These are phyloP conservation scores for Collybia sp. DNA, from an alignment of 768 basidiomycete genomes.

Conservation along the genomic window DNA sequence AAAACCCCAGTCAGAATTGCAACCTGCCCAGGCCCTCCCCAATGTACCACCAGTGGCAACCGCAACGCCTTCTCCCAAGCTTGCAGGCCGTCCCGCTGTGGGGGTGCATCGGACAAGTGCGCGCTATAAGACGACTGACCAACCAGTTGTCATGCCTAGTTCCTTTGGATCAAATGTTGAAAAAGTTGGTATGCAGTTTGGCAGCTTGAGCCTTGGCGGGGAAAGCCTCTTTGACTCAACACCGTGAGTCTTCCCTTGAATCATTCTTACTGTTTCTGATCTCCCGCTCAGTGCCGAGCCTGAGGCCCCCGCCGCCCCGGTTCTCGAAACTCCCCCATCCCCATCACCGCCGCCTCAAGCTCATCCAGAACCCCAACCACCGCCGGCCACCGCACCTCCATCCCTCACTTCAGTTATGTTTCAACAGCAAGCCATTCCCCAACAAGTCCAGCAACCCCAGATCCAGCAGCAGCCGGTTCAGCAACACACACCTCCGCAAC, in stretches of 20 bases:
- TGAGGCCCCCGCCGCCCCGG: conserved; percentile 27
- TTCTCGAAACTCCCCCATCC: conserved; percentile 19
- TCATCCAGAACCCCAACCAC: conserved; percentile 25
- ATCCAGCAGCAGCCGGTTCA: conserved; percentile 13
- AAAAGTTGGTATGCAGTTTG: conserved; percentile 88
- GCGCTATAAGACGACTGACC: conserved; percentile 70
- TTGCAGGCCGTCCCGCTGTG: conserved; percentile 48
- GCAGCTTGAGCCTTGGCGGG: conserved; percentile 73
- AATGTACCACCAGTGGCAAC: conserved; percentile 28
- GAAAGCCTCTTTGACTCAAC: conserved; percentile 53
- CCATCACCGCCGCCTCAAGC: conserved; percentile 22
- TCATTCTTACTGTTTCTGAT: conserved; percentile 9
- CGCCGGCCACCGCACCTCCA: conserved; percentile 35
- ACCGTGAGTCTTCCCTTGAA: conserved; percentile 36
- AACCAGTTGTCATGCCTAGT: conserved; percentile 78
- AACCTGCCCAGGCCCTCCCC: conserved; percentile 23
- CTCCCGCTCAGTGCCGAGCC: conserved; percentile 24
- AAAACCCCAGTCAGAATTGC: conserved; percentile 31
- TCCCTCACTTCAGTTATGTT: conserved; percentile 36
- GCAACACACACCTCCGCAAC: conserved; percentile 18
- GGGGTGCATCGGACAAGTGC: conserved; percentile 51
- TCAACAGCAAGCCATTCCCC: conserved; percentile 31
- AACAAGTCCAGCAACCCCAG: conserved; percentile 27
- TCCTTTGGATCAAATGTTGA: conserved; percentile 61
- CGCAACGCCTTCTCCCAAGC: conserved; percentile 44